Evolutionary conservation across 2,329 filamentous ascomycete species (phyloP).

Genomic region (Aspergillus versicolor): DNA sequence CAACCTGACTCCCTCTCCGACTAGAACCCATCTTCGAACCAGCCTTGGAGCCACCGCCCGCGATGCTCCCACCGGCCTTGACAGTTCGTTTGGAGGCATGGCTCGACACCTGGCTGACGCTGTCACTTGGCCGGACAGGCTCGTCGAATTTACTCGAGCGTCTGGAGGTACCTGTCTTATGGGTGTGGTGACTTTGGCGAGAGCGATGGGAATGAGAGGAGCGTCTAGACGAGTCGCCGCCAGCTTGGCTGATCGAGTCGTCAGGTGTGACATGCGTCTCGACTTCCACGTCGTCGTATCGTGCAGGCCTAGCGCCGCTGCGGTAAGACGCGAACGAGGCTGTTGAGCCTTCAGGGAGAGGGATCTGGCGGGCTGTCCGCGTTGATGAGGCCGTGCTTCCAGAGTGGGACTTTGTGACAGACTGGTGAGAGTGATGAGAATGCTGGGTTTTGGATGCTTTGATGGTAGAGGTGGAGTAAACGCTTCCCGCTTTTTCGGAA

Average conservation of each 20-base stretch:
- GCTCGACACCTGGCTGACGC: conserved; percentile 40
- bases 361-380: conserved; percentile 38
- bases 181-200: conserved; percentile 29
- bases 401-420: conserved; percentile 22
- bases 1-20: conserved; percentile 30
- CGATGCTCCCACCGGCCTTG: conserved; percentile 29
- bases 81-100: conserved; percentile 31
- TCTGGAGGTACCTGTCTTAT: conserved; percentile 27
- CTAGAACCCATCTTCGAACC: conserved; percentile 29
- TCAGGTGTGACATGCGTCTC: conserved; percentile 68
- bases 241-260: conserved; percentile 75
- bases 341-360: conserved; percentile 34
- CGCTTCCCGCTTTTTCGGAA: conserved; percentile 27
- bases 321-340: conserved; percentile 25
- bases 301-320: conserved; percentile 25
- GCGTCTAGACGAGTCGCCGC: conserved; percentile 20
- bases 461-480: conserved; percentile 38
- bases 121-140: conserved; percentile 38
- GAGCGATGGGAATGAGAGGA: conserved; percentile 29
- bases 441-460: conserved; percentile 32
- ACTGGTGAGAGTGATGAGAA: conserved; percentile 22
- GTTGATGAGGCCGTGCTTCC: conserved; percentile 31
- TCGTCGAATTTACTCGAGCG: conserved; percentile 39
- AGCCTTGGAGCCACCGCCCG: conserved; percentile 20
- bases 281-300: conserved; percentile 29